Evolutionary conservation across 2,329 filamentous ascomycete species (phyloP), one percentile per base, ranked within the genome.

Genomic region (Elsinoe australis): DNA sequence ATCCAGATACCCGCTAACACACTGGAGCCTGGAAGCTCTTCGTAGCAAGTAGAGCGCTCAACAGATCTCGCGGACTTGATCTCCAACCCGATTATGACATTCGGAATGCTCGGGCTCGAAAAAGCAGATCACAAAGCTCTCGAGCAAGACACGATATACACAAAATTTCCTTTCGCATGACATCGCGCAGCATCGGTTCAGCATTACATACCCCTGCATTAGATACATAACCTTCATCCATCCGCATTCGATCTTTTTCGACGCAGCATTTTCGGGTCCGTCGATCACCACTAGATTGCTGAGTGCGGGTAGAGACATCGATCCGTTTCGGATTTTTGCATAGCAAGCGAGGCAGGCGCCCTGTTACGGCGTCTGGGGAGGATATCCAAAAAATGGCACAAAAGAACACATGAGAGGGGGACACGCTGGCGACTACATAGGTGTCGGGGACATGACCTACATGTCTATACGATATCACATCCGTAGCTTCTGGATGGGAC

Each of bases 301-400:
- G 7, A 18, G 7, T 35, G 15, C 14, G 7, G 3, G 9, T 35
- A 8, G 32, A 14, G 14, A 35, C 12, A 18, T 6, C 6, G 5
- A 4, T 4, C 17, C n/a, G 12, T 10, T 39, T 22, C 19, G 17
- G 21, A 41, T n/a, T 41, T 41, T n/a, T 41, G 36, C 36, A 41
- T 41, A 41, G 36, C 36, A 41, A 41, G 36, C 36, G 36, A 41
- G 36, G 21, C 36, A 5, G n/a, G n/a, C n/a, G n/a, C n/a, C 21
- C 36, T 41, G 21, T 21, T 41, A 15, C 22, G 36, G 36, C 36
- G 36, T 41, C 28, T 22, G 14, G 36, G 36, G 36, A 41, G 36
- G 21, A 41, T 41, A 41, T 22, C 36, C 9, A 28, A 41, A 41
- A 41, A 21, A 28, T 14, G 18, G 14, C 10, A 41, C 18, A 41